Evolutionary conservation across 208 protist genomes (phyloP).

Genomic region (Trypanosoma scelopori): DNA sequence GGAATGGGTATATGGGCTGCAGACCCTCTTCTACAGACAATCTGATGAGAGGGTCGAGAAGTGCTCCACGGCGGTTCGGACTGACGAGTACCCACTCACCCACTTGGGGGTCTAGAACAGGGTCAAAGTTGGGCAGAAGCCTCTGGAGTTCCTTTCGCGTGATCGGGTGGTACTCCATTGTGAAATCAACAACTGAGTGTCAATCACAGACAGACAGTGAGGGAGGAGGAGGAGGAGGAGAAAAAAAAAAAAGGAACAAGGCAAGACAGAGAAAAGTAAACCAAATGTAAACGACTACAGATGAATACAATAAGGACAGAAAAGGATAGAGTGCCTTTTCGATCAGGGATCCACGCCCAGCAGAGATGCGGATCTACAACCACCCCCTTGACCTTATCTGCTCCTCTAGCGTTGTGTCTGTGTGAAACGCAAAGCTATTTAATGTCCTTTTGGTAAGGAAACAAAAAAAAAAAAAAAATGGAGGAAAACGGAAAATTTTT

Average conservation of each 20-base stretch:
- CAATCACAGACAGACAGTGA: constrained; percentile 1
- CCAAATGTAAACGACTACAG: constrained; percentile 14
- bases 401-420: background rate
- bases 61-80: constrained; percentile 36
- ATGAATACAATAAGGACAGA: constrained; percentile 6
- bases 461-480: background rate
- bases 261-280: constrained; percentile 23
- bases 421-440: background rate
- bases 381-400: constrained; percentile 8
- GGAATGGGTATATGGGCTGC: constrained; percentile 27
- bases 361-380: background rate
- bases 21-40: constrained; percentile 31
- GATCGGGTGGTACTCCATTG: constrained; percentile 30
- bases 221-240: background rate
- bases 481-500: too few relatives aligned
- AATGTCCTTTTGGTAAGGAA: background rate
- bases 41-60: constrained; percentile 62
- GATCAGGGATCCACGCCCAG: background rate
- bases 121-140: constrained; percentile 73
- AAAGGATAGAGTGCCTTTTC: constrained; percentile 18
- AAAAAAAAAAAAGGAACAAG: constrained; percentile 14
- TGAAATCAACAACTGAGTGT: constrained; percentile 6
- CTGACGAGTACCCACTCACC: constrained; percentile 84
- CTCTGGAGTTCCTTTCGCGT: constrained; percentile 41
- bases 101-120: constrained; percentile 58